These are phyloP conservation scores for Penicillium nucicola DNA, from an alignment of 495 filamentous ascomycete genomes.

Conservation along the genomic window DNA sequence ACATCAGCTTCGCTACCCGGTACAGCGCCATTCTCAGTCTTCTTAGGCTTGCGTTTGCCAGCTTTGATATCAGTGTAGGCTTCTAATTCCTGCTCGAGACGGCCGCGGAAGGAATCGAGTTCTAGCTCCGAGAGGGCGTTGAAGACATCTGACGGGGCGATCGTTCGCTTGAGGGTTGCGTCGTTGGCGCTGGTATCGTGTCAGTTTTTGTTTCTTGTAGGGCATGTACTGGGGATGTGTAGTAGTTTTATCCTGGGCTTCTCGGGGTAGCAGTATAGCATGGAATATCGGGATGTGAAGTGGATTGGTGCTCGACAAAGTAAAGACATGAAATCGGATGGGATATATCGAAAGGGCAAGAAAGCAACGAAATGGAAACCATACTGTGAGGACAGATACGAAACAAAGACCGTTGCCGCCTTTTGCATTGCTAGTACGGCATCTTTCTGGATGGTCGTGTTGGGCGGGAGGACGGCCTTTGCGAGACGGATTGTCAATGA, in stretches of 20 bases:
- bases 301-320: too few species aligned
- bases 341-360: not conserved
- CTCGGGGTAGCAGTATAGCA: too few species aligned
- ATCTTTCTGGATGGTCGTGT: constrained; percentile 92
- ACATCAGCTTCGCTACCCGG: constrained; percentile 23
- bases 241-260: not conserved
- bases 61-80: constrained; percentile 60
- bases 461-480: constrained; percentile 93
- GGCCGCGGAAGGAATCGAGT: constrained; percentile 69
- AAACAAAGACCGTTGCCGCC: constrained; percentile 91
- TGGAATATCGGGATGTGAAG: too few species aligned
- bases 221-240: not conserved
- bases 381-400: constrained; percentile 80
- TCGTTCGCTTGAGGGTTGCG: constrained; percentile 73
- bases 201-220: not conserved
- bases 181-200: constrained; percentile 67
- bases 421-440: constrained; percentile 89
- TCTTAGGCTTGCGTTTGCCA: constrained; percentile 62
- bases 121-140: constrained; percentile 79
- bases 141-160: constrained; percentile 80
- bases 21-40: constrained; percentile 36
- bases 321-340: too few species aligned
- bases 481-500: constrained; percentile 91
- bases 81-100: constrained; percentile 57
- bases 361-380: constrained; percentile 21